Evolutionary conservation across 2,329 filamentous ascomycete genomes (phyloP).

Genomic region (Blastomyces gilchristii): DNA sequence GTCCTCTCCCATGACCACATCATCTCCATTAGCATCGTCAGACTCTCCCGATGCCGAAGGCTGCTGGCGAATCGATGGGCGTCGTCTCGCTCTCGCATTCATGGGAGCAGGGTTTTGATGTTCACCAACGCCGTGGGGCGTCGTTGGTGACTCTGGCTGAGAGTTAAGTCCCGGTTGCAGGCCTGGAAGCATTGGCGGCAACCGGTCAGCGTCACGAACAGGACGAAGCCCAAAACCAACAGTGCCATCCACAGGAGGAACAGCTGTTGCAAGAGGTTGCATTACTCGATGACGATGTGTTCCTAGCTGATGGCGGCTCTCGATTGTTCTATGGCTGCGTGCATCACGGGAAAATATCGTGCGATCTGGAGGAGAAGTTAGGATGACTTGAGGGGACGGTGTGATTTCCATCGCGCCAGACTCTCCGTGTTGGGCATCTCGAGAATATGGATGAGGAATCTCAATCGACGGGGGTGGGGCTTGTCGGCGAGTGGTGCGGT

Average conservation of each 20-base stretch:
- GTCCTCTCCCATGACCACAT: constrained; percentile 65
- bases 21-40: constrained; percentile 78
- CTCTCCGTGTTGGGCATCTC: constrained; percentile 39
- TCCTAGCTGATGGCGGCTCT: constrained; percentile 34
- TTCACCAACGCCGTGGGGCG: constrained; percentile 59
- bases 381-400: constrained; percentile 52
- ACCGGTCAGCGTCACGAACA: constrained; percentile 69
- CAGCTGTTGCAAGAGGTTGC: constrained; percentile 58
- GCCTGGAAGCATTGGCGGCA: constrained; percentile 69
- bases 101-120: constrained; percentile 45
- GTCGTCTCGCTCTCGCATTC: constrained; percentile 52
- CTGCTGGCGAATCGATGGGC: constrained; percentile 82
- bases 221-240: constrained; percentile 67
- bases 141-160: constrained; percentile 87
- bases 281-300: constrained; percentile 45
- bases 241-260: constrained; percentile 56
- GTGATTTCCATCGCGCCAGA: constrained; percentile 49
- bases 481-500: constrained; percentile 60
- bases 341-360: constrained; percentile 51
- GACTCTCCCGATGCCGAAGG: constrained; percentile 75
- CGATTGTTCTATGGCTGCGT: constrained; percentile 39
- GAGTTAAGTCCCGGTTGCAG: constrained; percentile 61
- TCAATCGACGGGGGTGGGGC: constrained; percentile 77
- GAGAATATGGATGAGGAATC: constrained; percentile 52
- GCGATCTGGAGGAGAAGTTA: constrained; percentile 62